These are phyloP conservation scores for Jaapia argillacea DNA, from an alignment of 768 basidiomycete genomes.

Conservation along the genomic window DNA sequence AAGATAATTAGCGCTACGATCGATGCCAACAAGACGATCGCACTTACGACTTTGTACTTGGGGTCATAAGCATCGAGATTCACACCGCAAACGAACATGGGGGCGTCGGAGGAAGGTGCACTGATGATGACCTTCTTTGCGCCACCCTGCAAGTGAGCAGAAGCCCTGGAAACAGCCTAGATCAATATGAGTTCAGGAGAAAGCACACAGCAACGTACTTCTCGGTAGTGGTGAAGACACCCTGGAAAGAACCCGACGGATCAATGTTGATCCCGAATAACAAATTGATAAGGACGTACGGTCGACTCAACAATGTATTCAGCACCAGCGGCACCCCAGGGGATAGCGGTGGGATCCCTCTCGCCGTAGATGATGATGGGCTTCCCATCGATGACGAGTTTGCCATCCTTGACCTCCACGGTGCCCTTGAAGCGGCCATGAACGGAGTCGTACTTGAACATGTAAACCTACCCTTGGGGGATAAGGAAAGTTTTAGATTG, in stretches of 20 bases:
- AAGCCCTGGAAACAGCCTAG: slow-evolving; percentile 46
- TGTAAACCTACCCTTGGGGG: slow-evolving; percentile 60
- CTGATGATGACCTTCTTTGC: slow-evolving; percentile 99
- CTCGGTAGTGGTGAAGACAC: slow-evolving; percentile 95
- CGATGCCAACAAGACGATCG: slow-evolving; percentile 4
- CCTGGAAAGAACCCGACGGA: too few relatives aligned
- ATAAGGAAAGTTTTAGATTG: slow-evolving; percentile 1
- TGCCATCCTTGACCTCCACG: slow-evolving; percentile 76
- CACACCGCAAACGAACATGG: slow-evolving; percentile 93
- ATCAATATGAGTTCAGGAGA: neutral
- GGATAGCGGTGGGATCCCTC: slow-evolving; percentile 79
- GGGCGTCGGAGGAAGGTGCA: slow-evolving; percentile 93
- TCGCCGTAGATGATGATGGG: slow-evolving; percentile 72
- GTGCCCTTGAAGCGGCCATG: slow-evolving; percentile 88
- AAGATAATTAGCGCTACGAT: slow-evolving; percentile 5
- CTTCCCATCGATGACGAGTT: slow-evolving; percentile 80
- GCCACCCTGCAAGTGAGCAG: slow-evolving; percentile 92
- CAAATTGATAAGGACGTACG: too few relatives aligned
- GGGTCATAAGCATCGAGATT: slow-evolving; percentile 91
- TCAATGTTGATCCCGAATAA: too few relatives aligned
- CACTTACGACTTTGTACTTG: slow-evolving; percentile 72
- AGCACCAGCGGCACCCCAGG: slow-evolving; percentile 74
- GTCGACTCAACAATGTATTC: slow-evolving; percentile 96
- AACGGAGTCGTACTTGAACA: slow-evolving; percentile 97
- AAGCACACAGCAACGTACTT: slow-evolving; percentile 37